These are phyloP conservation scores for Plasmodium adleri DNA, from an alignment of 169 alveolate genomes.

Conservation along the genomic window DNA sequence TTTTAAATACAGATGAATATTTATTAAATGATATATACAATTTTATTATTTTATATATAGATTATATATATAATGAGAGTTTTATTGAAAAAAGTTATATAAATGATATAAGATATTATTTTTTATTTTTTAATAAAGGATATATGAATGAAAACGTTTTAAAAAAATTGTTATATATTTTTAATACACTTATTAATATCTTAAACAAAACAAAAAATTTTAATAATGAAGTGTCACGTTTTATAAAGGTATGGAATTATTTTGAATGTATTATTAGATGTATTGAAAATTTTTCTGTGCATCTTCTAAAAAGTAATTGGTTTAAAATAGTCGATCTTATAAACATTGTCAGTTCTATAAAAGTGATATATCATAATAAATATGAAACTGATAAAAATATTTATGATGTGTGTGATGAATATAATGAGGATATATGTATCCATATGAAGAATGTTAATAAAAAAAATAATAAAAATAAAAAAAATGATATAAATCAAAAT, in stretches of 20 bases:
- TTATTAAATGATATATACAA: conserved; percentile 30
- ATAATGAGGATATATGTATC: background rate
- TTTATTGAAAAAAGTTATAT: conserved; percentile 13
- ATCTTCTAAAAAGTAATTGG: conserved; percentile 78
- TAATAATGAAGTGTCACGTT: background rate
- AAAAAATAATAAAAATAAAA: background rate
- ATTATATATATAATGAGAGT: conserved; percentile 22
- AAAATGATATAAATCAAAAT: background rate
- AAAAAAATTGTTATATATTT: conserved; percentile 32
- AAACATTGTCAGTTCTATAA: conserved; percentile 1
- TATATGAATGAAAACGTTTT: conserved; percentile 15
- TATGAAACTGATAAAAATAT: background rate
- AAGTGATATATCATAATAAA: conserved; percentile 2
- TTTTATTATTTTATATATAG: conserved; percentile 38
- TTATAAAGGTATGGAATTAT: conserved; percentile 24
- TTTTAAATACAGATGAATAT: background rate
- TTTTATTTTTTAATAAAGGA: conserved; percentile 19
- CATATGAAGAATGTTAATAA: too few species aligned
- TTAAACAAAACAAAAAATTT: background rate
- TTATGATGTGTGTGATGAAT: background rate
- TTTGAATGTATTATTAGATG: conserved; percentile 76
- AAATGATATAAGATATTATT: conserved; percentile 18
- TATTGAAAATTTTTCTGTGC: conserved; percentile 78
- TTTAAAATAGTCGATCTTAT: conserved; percentile 46
- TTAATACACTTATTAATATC: background rate